Base-by-base conservation (phyloP, 148 eudicot species). In the Hydrangea macrophylla region DNA sequence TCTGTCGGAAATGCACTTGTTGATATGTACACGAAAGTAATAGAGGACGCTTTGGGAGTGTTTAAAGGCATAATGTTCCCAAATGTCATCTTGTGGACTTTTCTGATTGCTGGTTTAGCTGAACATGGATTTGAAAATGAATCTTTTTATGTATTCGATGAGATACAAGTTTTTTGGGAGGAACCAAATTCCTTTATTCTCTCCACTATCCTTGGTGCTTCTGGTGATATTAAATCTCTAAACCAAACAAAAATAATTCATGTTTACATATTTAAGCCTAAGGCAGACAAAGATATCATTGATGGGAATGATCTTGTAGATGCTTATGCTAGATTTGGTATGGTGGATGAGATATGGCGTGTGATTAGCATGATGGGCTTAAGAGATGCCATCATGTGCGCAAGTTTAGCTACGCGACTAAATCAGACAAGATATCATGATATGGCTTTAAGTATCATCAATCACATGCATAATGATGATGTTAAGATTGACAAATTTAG, bases 251-350 rank as follows among this genome's bases (percentile, higher is more conserved):
- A 51, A 25, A 61, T 60, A 55, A 39, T 70, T 51, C 67, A 70
- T 53, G 67, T 50, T 12, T 53, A 31, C 27, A 61, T 61, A 8
- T 24, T 70, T 9, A 70, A 70, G n/a, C 31, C 48, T 5, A 61
- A 24, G 22, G 67, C 59, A 70, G 60, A 35, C 18, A 12, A 50
- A 23, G 59, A 61, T 61, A 24, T 51, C 48, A 56, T 23, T 60
- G 37, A 60, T 51, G 53, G 27, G n/a, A 70, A 70, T 61, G 73
- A 66, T 60, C 73, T 70, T 51, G 51, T 70, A 33, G 73, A 70
- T 60, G 67, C 67, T 45, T 70, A 60, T 36, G 67, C 67, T 50
- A 51, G 35, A 13, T 51, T n/a, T 12, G 64, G 65, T 20, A 60
- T 61, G 73, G 48, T 50, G 66, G 58, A 50, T 20, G 64, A 42